Conservation (phyloP, 73 alveolate species). For the Symbiodinium pilosum region DNA sequence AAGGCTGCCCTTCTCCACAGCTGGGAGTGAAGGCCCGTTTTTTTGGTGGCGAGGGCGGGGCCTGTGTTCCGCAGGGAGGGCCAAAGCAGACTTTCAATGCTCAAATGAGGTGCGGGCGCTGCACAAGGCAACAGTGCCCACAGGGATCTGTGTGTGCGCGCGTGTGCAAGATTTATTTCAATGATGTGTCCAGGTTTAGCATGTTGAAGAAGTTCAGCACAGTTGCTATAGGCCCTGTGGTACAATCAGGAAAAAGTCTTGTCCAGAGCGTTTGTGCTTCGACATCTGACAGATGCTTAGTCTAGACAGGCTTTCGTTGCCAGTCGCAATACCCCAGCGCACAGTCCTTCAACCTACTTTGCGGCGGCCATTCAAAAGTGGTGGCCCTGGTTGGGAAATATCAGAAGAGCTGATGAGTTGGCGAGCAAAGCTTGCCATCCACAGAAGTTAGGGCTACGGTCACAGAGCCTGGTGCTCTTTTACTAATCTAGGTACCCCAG, state of each 20-base stretch:
- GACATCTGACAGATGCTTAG: not conserved
- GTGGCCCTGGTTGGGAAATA: not conserved
- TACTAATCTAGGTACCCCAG: too few species aligned
- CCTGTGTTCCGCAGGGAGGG: not conserved
- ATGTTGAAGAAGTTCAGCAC: too few species aligned
- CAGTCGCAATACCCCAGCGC: not conserved
- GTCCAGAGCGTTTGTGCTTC: not conserved
- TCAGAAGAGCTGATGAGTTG: not conserved
- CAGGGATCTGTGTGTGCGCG: too few species aligned
- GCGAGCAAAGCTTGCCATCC: not conserved
- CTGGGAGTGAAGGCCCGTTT: not conserved
- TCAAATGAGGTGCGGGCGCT: not conserved
- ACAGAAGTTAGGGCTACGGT: too few species aligned
- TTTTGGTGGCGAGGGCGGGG: not conserved
- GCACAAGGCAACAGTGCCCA: slow-evolving; percentile 25
- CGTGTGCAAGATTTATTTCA: too few species aligned
- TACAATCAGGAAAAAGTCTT: too few species aligned
- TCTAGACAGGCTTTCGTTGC: not conserved
- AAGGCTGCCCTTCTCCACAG: not conserved
- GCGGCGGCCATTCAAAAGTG: not conserved
- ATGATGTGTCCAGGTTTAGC: too few species aligned
- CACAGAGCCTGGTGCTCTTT: too few species aligned
- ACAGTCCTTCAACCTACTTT: not conserved
- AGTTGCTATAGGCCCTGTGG: too few species aligned
- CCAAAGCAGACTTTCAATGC: not conserved